Conservation (phyloP, 2,329 filamentous ascomycete genomes). For the Davidsoniella eucalypti region DNA sequence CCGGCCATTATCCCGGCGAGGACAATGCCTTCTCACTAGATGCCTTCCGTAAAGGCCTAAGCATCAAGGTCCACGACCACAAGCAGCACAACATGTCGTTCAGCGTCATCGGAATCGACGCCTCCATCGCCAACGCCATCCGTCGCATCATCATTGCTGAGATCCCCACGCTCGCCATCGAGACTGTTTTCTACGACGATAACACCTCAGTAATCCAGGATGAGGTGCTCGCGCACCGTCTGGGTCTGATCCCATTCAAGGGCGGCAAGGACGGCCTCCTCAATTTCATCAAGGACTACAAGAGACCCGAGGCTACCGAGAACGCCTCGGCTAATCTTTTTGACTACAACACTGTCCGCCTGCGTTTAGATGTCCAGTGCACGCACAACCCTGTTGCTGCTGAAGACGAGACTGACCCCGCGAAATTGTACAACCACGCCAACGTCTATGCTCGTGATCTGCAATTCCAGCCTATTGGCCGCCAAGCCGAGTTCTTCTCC, state of each 20-base stretch:
- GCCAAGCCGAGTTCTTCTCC: constrained; percentile 52
- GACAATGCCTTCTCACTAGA: constrained; percentile 65
- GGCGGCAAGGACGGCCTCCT: constrained; percentile 60
- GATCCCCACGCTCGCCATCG: constrained; percentile 85
- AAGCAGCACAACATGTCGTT: constrained; percentile 64
- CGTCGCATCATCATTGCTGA: constrained; percentile 90
- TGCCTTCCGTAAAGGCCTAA: constrained; percentile 53
- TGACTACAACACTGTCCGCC: constrained; percentile 76
- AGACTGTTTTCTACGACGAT: constrained; percentile 83
- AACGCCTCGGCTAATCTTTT: constrained; percentile 42
- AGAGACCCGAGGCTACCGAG: constrained; percentile 48
- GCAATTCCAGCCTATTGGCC: constrained; percentile 57
- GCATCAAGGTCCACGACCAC: constrained; percentile 73
- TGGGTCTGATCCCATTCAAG: constrained; percentile 80
- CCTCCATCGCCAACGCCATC: constrained; percentile 90
- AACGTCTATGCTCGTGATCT: constrained; percentile 70
- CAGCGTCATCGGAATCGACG: constrained; percentile 81
- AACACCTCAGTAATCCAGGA: constrained; percentile 98
- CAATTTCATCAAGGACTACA: constrained; percentile 67
- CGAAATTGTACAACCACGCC: constrained; percentile 71
- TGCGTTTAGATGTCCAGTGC: constrained; percentile 65
- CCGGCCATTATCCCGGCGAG: constrained; percentile 78
- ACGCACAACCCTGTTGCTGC: constrained; percentile 59
- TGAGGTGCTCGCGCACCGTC: constrained; percentile 78
- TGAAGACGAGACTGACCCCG: constrained; percentile 60